Evolutionary conservation across 1,284 basidiomycete genomes (phyloP).

Genomic region (Cryptococcus hybrid): DNA sequence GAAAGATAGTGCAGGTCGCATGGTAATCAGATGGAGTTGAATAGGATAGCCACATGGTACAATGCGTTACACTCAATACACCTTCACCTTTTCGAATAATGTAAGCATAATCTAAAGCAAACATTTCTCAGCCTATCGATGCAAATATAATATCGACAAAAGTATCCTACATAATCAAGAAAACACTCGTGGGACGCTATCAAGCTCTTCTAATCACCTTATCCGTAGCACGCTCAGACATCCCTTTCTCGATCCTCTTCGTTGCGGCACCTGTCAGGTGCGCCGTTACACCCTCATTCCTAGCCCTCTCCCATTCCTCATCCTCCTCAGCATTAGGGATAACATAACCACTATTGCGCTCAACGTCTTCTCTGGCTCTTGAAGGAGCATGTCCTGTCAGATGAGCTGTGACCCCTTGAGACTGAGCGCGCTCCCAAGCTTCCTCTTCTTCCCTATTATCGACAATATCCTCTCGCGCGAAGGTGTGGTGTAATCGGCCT

Average conservation of each 20-base stretch:
- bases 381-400: conserved; percentile 32
- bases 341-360: conserved; percentile 18
- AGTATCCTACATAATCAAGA: too few species aligned
- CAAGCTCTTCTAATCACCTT: too few species aligned
- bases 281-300: conserved; percentile 36
- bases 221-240: background rate
- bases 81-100: too few species aligned
- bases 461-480: background rate
- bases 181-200: too few species aligned
- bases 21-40: conserved; percentile 50
- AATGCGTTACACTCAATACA: too few species aligned
- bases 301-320: conserved; percentile 41
- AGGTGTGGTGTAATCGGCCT: conserved; percentile 19
- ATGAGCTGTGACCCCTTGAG: conserved; percentile 38
- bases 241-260: background rate
- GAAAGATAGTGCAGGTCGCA: conserved; percentile 61
- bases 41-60: too few species aligned
- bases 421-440: conserved; percentile 37
- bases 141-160: too few species aligned
- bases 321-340: conserved; percentile 41
- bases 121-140: too few species aligned
- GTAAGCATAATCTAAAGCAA: too few species aligned
- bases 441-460: conserved; percentile 37
- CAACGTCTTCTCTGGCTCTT: conserved; percentile 5
- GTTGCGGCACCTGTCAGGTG: conserved; percentile 33